A percentile compares a stretch with the other conserved stretches of the same genome.
These are phyloP conservation scores for Leptodermis oblonga DNA, from an alignment of 257 asterid species.

Conservation along the genomic window DNA sequence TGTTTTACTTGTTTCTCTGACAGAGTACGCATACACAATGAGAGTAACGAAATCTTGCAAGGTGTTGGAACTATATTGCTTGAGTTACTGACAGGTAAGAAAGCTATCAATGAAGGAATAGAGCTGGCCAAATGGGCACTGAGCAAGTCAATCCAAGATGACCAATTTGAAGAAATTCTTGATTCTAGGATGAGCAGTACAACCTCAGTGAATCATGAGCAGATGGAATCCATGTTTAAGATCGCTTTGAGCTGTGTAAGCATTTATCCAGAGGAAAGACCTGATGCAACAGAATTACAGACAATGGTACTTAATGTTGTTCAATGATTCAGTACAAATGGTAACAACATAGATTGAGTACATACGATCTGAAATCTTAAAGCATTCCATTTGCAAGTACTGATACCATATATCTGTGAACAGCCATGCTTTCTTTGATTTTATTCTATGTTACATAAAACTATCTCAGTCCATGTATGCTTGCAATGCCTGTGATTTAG, in stretches of 20 bases:
- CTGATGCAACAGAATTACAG: slow-evolving; percentile 15
- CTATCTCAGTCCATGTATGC: background rate
- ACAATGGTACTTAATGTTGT: slow-evolving; percentile 7
- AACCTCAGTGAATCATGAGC: slow-evolving; percentile 17
- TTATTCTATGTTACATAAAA: background rate
- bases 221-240: background rate
- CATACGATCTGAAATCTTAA: no score
- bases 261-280: slow-evolving; percentile 16
- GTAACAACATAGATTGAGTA: no score
- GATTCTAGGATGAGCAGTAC: slow-evolving; percentile 49
- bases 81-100: slow-evolving; percentile 73
- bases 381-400: no score
- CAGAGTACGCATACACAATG: slow-evolving; percentile 96
- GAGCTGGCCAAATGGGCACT: slow-evolving; percentile 66
- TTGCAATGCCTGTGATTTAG: no score
- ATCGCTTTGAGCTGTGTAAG: slow-evolving; percentile 4
- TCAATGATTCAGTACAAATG: background rate
- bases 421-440: background rate
- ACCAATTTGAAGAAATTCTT: slow-evolving; percentile 60
- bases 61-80: slow-evolving; percentile 78
- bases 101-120: slow-evolving; percentile 69
- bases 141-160: slow-evolving; percentile 46
- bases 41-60: slow-evolving; percentile 80
- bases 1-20: background rate
- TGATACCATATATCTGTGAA: background rate